A percentile compares a stretch with the other conserved stretches of the same genome.
These are phyloP conservation scores for Cucurbita maxima DNA, from an alignment of 306 rosid genomes.

Conservation along the genomic window DNA sequence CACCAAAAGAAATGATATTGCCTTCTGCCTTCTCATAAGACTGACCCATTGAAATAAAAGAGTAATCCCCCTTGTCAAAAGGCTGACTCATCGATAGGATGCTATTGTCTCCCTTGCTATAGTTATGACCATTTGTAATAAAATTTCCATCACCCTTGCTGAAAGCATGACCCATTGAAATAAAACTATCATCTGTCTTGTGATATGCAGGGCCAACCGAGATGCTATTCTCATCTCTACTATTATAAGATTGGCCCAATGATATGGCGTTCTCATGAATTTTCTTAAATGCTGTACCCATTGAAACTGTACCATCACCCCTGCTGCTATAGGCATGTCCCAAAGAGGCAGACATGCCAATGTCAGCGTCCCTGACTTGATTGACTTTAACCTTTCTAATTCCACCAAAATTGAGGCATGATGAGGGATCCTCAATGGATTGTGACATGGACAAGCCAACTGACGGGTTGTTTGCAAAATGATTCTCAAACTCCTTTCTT, in stretches of 20 bases:
- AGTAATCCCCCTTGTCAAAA: slow-evolving; percentile 48
- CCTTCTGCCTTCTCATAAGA: slow-evolving; percentile 51
- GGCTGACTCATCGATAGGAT: slow-evolving; percentile 57
- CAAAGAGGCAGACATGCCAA: slow-evolving; percentile 35
- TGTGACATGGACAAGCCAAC: slow-evolving; percentile 61
- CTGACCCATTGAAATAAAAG: slow-evolving; percentile 65
- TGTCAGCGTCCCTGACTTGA: slow-evolving; percentile 74
- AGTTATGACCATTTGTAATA: slow-evolving; percentile 53
- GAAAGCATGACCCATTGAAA: slow-evolving; percentile 46
- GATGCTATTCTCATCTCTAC: slow-evolving; percentile 25
- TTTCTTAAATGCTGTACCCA: slow-evolving; percentile 32
- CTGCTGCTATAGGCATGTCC: slow-evolving; percentile 42
- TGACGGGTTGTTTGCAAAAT: slow-evolving; percentile 44
- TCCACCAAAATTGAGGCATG: slow-evolving; percentile 60
- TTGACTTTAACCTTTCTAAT: slow-evolving; percentile 86
- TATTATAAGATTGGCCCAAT: slow-evolving; percentile 35
- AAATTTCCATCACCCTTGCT: slow-evolving; percentile 55
- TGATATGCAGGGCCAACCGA: slow-evolving; percentile 35
- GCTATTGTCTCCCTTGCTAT: slow-evolving; percentile 40
- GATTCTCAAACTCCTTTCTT: slow-evolving; percentile 50
- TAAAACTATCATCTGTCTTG: slow-evolving; percentile 38
- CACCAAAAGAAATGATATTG: slow-evolving; percentile 45
- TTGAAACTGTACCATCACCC: slow-evolving; percentile 31
- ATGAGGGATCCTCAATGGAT: slow-evolving; percentile 45
- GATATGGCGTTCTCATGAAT: slow-evolving; percentile 36